Evolutionary conservation across 805 yeast genomes (phyloP).

Genomic region (Lipomyces chichibuensis): DNA sequence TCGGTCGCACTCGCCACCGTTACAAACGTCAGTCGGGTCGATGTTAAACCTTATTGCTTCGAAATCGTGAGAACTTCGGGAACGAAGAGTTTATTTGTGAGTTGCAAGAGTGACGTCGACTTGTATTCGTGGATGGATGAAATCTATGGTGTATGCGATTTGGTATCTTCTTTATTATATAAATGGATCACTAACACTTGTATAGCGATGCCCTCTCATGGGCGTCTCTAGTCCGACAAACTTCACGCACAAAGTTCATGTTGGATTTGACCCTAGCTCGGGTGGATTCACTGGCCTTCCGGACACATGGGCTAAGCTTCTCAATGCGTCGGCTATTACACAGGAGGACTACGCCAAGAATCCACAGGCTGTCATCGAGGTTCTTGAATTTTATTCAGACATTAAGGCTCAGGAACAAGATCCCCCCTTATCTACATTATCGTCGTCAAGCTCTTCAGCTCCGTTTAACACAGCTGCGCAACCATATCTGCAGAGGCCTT

Average conservation of each 20-base stretch:
- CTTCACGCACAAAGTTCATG: slow-evolving; percentile 94
- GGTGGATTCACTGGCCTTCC: slow-evolving; percentile 94
- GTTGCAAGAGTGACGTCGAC: slow-evolving; percentile 78
- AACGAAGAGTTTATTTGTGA: slow-evolving; percentile 63
- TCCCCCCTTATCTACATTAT: slow-evolving; percentile 27
- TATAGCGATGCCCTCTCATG: slow-evolving; percentile 45
- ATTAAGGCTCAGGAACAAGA: slow-evolving; percentile 37
- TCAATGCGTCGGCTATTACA: slow-evolving; percentile 85
- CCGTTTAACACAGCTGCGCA: slow-evolving; percentile 41
- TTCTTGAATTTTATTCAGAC: slow-evolving; percentile 71
- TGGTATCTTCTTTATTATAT: background rate
- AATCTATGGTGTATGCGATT: slow-evolving; percentile 50
- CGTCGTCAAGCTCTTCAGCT: slow-evolving; percentile 14
- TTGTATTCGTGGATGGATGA: slow-evolving; percentile 89
- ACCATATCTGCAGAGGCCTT: slow-evolving; percentile 37
- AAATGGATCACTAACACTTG: background rate
- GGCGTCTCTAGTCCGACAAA: slow-evolving; percentile 89
- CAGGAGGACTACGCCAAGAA: slow-evolving; percentile 85
- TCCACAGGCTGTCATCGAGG: slow-evolving; percentile 93
- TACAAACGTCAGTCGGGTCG: slow-evolving; percentile 66
- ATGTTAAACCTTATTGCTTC: slow-evolving; percentile 75
- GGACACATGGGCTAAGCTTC: slow-evolving; percentile 83
- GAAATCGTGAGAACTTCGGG: slow-evolving; percentile 58
- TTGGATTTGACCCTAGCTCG: slow-evolving; percentile 79
- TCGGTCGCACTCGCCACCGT: slow-evolving; percentile 57